Conservation (phyloP, 1,139 yeast genomes). For the Debaryomycetaceae sp. region DNA sequence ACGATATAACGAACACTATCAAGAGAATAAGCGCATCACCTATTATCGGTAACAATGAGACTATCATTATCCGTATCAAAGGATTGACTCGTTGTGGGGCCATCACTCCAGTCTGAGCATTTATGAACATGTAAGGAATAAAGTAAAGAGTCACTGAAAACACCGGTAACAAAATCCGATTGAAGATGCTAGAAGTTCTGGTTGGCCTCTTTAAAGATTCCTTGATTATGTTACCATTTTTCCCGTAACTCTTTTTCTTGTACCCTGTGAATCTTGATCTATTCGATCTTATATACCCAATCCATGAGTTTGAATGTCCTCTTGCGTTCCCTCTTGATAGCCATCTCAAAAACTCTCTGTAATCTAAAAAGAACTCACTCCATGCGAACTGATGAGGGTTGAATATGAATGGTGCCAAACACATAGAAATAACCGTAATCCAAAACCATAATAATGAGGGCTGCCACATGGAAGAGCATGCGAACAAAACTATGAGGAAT, state of each 20-base stretch:
- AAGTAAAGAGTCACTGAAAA: slow-evolving; percentile 40
- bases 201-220: slow-evolving; percentile 34
- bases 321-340: slow-evolving; percentile 41
- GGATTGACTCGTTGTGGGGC: slow-evolving; percentile 49
- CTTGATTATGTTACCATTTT: slow-evolving; percentile 4
- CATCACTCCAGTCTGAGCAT: slow-evolving; percentile 63
- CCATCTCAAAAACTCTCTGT: slow-evolving; percentile 42
- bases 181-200: slow-evolving; percentile 45
- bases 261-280: slow-evolving; percentile 68
- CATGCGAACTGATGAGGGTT: slow-evolving; percentile 52
- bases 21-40: slow-evolving; percentile 44
- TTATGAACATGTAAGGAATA: slow-evolving; percentile 64
- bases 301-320: slow-evolving; percentile 37
- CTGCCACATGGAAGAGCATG: slow-evolving; percentile 48
- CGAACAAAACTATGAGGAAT: slow-evolving; percentile 38
- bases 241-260: slow-evolving; percentile 24
- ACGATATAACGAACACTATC: slow-evolving; percentile 45
- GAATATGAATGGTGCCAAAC: slow-evolving; percentile 48
- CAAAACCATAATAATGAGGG: slow-evolving; percentile 46
- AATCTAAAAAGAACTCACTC: slow-evolving; percentile 50
- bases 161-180: slow-evolving; percentile 53
- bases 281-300: slow-evolving; percentile 34
- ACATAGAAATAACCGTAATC: slow-evolving; percentile 43
- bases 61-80: slow-evolving; percentile 46
- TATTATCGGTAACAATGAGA: slow-evolving; percentile 52